A percentile compares a stretch with the other conserved stretches of the same genome.
Conservation (phyloP, 805 yeast species). For the Ogataea pignaliae region DNA sequence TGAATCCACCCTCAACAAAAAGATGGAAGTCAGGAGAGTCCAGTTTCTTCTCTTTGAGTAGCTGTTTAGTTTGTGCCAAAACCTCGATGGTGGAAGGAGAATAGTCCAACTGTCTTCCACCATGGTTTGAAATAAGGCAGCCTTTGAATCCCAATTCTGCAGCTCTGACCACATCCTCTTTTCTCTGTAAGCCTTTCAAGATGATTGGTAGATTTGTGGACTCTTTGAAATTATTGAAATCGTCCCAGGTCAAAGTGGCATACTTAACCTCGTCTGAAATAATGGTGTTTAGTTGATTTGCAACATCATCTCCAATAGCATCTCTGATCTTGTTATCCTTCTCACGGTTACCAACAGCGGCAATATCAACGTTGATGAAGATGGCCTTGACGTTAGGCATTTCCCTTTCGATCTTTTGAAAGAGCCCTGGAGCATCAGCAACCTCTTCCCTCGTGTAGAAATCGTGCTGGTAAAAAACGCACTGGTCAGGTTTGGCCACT, state of each 20-base stretch:
- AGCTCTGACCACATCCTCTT: constrained; percentile 60
- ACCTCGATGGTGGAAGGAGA: constrained; percentile 60
- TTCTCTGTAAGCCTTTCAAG: constrained; percentile 62
- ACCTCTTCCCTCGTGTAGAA: constrained; percentile 61
- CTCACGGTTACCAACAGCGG: constrained; percentile 79
- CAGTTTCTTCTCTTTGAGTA: constrained; percentile 36
- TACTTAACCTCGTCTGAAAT: constrained; percentile 20
- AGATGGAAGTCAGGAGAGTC: constrained; percentile 51
- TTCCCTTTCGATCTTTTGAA: constrained; percentile 29
- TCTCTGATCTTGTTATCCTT: constrained; percentile 73
- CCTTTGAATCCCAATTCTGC: constrained; percentile 57
- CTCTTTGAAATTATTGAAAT: constrained; percentile 45
- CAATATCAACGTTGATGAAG: constrained; percentile 83
- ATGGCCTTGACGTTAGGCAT: constrained; percentile 63
- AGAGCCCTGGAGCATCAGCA: constrained; percentile 35
- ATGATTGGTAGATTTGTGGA: constrained; percentile 44
- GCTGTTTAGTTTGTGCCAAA: constrained; percentile 48
- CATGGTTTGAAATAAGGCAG: constrained; percentile 67
- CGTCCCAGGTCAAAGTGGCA: constrained; percentile 53
- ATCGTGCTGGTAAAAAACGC: constrained; percentile 80
- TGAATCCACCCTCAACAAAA: constrained; percentile 45
- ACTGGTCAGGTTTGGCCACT: constrained; percentile 54
- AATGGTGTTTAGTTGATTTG: constrained; percentile 9
- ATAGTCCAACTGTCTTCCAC: constrained; percentile 67
- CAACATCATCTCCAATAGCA: constrained; percentile 37